Conservation (phyloP, 2,329 filamentous ascomycete species). For the Diaporthe batatas region DNA sequence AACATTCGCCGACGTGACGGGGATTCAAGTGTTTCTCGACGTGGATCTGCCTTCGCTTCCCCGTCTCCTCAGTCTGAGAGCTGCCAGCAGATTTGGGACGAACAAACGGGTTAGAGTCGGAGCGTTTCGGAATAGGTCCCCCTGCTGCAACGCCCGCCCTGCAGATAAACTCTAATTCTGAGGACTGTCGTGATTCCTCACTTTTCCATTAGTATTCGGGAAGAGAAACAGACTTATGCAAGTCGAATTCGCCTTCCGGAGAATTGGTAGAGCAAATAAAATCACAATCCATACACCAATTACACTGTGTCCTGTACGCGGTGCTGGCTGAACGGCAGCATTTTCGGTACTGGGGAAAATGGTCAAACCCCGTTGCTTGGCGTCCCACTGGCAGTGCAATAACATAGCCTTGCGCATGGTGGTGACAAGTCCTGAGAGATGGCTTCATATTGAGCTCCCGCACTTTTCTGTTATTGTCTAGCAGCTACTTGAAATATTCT, state of each 20-base stretch:
- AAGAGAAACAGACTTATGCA: background rate
- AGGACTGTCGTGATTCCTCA: background rate
- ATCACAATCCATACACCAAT: background rate
- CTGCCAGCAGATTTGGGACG: slow-evolving; percentile 20
- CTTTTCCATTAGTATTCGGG: background rate
- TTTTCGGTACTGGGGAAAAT: background rate
- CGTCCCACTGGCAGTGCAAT: background rate
- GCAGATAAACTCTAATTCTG: background rate
- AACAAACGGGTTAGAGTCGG: slow-evolving; percentile 13
- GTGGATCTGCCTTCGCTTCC: slow-evolving; percentile 1
- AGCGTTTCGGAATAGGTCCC: slow-evolving; percentile 12
- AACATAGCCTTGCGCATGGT: too few species aligned
- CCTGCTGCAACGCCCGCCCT: slow-evolving; percentile 17
- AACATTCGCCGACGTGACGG: slow-evolving; percentile 23
- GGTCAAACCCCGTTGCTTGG: background rate
- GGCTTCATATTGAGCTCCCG: background rate
- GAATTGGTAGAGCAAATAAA: background rate
- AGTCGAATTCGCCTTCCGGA: accelerated
- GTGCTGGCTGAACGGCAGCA: background rate
- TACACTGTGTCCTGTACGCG: background rate
- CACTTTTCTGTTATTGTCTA: background rate
- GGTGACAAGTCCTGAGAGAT: background rate
- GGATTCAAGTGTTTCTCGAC: slow-evolving; percentile 8
- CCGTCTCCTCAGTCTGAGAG: slow-evolving; percentile 17
- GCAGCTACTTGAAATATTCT: background rate